Evolutionary conservation across 805 yeast species (phyloP), one percentile per base, ranked within the genome.

Genomic region (Metschnikowia similis): DNA sequence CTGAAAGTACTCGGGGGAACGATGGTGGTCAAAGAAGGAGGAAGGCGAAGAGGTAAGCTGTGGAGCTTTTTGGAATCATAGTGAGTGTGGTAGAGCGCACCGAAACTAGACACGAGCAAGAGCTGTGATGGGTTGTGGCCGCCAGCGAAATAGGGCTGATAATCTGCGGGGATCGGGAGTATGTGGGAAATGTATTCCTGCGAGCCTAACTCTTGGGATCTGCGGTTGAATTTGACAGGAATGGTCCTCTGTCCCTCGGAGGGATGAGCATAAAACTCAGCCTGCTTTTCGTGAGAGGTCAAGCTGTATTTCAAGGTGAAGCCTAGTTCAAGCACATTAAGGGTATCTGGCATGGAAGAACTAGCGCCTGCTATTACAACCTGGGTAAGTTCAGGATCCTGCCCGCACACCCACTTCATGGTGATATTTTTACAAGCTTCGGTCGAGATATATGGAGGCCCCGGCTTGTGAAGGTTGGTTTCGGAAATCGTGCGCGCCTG

Each of bases 201-300:
- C 2, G 53, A 56, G 1, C 49, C 54, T 1, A 38, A 44, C 10
- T 56, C 60, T n/a, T 48, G 54, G 34, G 14, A 57, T 35, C 41
- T 54, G 43, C 48, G 52, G 45, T 61, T 54, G 49, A 70, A 66
- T 10, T 59, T 38, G 6, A 71, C 56, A 0, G 64, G 58, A 11
- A 71, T 50, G 10, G 62, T 60, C 31, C 68, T 54, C 45, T 63
- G 72, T 11, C 53, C 78, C 59, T 53, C 75, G 67, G 34, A 86
- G 77, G 56, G 92, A 27, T 70, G 73, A 0, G 85, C 73, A 65
- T 89, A 94, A 61, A 82, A 89, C 46, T 78, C 78, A 14, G 87
- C 86, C 87, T 90, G 94, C 46, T 83, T 82, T 8, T 84, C 86
- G 66, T 89, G 88, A 0, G 96, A 85, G 0, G 97, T 87, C 50